phyloP scores from a whole-genome alignment of 306 rosid genomes.

The Cucurbita pepo region DNA sequence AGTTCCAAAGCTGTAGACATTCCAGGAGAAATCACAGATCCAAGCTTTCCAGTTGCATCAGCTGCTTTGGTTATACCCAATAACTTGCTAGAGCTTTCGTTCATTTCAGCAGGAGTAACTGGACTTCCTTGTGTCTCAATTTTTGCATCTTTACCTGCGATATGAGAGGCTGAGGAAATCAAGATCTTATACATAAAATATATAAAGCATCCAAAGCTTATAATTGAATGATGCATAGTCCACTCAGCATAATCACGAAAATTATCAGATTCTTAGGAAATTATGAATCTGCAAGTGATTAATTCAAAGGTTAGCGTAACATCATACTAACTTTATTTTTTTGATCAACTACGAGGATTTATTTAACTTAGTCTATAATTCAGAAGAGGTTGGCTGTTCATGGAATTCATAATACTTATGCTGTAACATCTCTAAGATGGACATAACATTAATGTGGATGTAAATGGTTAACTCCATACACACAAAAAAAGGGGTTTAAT shows the following conservation, averaged over 20 bases:
- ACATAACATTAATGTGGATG: not conserved
- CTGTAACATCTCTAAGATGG: not conserved
- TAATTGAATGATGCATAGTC: not conserved
- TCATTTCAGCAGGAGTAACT: conserved; percentile 26
- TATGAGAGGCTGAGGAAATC: not conserved
- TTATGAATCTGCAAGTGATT: not conserved
- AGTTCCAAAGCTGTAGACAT: conserved; percentile 49
- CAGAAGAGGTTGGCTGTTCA: not conserved
- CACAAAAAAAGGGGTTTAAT: too few species aligned
- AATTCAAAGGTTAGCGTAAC: not conserved
- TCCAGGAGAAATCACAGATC: conserved; percentile 44
- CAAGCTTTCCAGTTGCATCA: conserved; percentile 25
- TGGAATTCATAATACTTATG: not conserved
- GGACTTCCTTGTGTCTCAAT: conserved; percentile 25
- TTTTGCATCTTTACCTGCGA: conserved; percentile 51
- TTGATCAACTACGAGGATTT: not conserved
- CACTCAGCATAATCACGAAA: not conserved
- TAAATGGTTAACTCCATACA: not conserved
- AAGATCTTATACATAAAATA: not conserved
- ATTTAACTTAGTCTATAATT: not conserved
- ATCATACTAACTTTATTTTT: not conserved
- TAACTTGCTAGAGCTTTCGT: conserved; percentile 12
- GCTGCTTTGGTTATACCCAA: conserved; percentile 17
- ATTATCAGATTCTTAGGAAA: not conserved
- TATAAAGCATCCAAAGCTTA: not conserved